These are phyloP conservation scores for Cladosporium sp. DNA, from an alignment of 2,329 filamentous ascomycete genomes.

Conservation along the genomic window DNA sequence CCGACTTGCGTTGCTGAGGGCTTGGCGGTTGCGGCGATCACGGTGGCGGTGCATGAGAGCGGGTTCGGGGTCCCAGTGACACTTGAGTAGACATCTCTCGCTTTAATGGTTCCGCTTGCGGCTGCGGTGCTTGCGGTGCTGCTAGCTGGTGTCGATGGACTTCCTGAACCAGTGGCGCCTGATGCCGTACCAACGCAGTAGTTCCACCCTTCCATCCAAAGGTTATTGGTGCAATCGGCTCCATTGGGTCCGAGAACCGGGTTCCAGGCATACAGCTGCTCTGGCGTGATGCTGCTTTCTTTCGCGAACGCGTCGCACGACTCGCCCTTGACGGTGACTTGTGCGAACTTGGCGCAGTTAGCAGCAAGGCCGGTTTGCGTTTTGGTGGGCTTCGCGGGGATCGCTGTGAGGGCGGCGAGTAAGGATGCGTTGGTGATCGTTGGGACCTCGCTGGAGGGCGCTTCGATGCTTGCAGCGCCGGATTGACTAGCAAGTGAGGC, in stretches of 20 bases:
- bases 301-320: too few relatives aligned
- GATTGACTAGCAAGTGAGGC: background rate
- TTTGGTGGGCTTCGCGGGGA: background rate
- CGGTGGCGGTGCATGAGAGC: background rate
- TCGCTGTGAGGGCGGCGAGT: too few relatives aligned
- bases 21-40: background rate
- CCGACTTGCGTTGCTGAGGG: conserved; percentile 20
- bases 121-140: background rate
- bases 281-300: too few relatives aligned
- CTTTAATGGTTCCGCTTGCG: too few relatives aligned
- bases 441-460: too few relatives aligned
- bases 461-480: conserved; percentile 2
- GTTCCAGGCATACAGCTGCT: too few relatives aligned
- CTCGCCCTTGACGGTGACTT: too few relatives aligned
- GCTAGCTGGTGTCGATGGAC: background rate
- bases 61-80: too few relatives aligned
- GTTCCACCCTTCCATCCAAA: too few relatives aligned
- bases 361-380: conserved; percentile 24
- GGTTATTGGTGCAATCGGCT: background rate
- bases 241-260: background rate
- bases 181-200: too few relatives aligned
- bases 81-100: too few relatives aligned
- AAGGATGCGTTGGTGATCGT: too few relatives aligned
- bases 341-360: conserved; percentile 21
- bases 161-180: background rate